phyloP scores from a whole-genome alignment of 805 yeast species.

The Candida insectorum region DNA sequence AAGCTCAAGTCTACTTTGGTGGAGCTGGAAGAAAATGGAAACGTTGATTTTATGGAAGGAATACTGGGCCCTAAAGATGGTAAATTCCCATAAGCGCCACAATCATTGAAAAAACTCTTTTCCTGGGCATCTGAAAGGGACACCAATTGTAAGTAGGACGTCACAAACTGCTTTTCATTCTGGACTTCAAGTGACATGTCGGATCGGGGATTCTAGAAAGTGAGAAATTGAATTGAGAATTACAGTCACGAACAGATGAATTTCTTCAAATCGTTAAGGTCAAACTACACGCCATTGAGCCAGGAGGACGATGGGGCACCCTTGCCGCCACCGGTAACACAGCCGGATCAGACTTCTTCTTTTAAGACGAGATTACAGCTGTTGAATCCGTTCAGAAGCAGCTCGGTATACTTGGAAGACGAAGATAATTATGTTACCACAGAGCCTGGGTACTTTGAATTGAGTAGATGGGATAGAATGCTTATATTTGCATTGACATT shows the following conservation, averaged over 20 bases:
- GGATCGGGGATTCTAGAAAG: not conserved
- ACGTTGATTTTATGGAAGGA: constrained; percentile 40
- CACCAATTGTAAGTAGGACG: constrained; percentile 47
- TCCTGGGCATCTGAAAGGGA: constrained; percentile 39
- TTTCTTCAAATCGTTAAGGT: constrained; percentile 33
- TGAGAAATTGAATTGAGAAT: not conserved
- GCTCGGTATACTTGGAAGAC: constrained; percentile 38
- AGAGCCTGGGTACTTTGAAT: constrained; percentile 42
- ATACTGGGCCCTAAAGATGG: constrained; percentile 45
- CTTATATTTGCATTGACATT: constrained; percentile 42
- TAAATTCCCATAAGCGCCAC: constrained; percentile 26
- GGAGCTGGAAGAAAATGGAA: constrained; percentile 18
- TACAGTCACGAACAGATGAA: constrained; percentile 22
- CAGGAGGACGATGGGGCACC: constrained; percentile 32
- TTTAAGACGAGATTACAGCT: constrained; percentile 29
- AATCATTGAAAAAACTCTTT: constrained; percentile 26
- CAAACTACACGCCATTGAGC: constrained; percentile 25
- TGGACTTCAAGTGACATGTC: constrained; percentile 11
- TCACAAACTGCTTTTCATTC: constrained; percentile 44
- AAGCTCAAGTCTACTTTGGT: constrained; percentile 31
- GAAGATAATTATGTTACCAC: constrained; percentile 42
- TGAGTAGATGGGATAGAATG: constrained; percentile 47
- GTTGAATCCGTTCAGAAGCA: constrained; percentile 37
- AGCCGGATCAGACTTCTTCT: constrained; percentile 13
- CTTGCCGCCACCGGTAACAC: constrained; percentile 38